phyloP scores from a whole-genome alignment of 768 basidiomycete genomes.

The Tulasnella calospora region DNA sequence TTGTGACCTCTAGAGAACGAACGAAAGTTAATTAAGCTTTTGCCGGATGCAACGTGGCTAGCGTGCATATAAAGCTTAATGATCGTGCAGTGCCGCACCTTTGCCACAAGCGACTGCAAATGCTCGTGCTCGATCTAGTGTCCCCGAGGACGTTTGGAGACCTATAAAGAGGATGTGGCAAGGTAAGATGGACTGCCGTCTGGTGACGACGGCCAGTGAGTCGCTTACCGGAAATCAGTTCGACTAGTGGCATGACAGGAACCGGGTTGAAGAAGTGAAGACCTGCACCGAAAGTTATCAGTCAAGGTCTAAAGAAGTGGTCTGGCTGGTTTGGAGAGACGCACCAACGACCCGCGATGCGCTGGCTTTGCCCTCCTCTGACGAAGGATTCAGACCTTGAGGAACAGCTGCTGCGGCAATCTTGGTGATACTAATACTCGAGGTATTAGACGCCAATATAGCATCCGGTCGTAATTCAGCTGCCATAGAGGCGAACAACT shows the following conservation, averaged over 20 bases:
- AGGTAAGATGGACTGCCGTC: neutral
- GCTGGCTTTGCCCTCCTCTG: conserved; percentile 56
- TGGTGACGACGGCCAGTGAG: neutral
- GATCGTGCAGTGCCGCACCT: conserved; percentile 43
- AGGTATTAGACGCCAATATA: conserved; percentile 89
- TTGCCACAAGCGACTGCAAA: conserved; percentile 91
- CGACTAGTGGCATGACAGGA: conserved; percentile 96
- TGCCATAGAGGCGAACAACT: conserved; percentile 67
- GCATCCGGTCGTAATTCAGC: conserved; percentile 62
- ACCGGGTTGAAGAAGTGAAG: conserved; percentile 97
- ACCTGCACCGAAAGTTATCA: conserved; percentile 41
- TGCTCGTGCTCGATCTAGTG: conserved; percentile 65
- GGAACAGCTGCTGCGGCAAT: conserved; percentile 77
- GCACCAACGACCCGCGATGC: conserved; percentile 78
- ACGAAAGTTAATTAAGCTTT: neutral
- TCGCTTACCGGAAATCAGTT: conserved; percentile 65
- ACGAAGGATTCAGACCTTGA: conserved; percentile 51
- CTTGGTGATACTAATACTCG: conserved; percentile 91
- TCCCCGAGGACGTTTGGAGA: conserved; percentile 77
- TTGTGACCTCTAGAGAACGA: conserved; percentile 67
- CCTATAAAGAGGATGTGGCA: conserved; percentile 31
- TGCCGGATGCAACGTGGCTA: neutral
- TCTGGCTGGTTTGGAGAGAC: conserved; percentile 33
- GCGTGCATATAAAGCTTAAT: neutral
- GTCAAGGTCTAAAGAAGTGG: neutral